Evolutionary conservation across 2,329 filamentous ascomycete genomes (phyloP).

Genomic region (Paraphaeosphaeria sporulosa): DNA sequence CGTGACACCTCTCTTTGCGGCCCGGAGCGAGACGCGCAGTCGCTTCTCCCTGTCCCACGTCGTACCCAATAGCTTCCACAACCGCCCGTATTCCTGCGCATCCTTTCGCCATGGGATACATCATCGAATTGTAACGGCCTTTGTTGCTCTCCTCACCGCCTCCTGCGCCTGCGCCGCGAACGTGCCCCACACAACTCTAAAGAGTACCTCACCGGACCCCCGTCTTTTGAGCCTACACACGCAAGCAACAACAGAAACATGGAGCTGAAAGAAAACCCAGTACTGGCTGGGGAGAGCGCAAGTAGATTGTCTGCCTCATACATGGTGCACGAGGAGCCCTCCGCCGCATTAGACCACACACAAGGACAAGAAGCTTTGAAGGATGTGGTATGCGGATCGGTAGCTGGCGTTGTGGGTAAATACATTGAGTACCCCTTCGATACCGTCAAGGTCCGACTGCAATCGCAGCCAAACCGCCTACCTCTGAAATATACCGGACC

Average conservation of each 20-base stretch:
- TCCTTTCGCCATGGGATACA: constrained; percentile 25
- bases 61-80: constrained; percentile 20
- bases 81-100: constrained; percentile 15
- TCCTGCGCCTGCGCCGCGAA: constrained; percentile 22
- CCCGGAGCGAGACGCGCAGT: constrained; percentile 20
- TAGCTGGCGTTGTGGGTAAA: constrained; percentile 90
- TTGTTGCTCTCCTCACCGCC: constrained; percentile 39
- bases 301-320: constrained; percentile 29
- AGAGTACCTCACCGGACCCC: constrained; percentile 24
- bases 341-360: constrained; percentile 26
- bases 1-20: constrained; percentile 26
- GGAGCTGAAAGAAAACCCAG: constrained; percentile 41
- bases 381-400: constrained; percentile 87
- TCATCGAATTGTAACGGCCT: constrained; percentile 28
- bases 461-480: constrained; percentile 88
- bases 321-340: constrained; percentile 28
- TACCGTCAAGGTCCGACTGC: constrained; percentile 95
- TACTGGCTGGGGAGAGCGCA: constrained; percentile 42
- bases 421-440: constrained; percentile 99
- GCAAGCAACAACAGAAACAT: constrained; percentile 26
- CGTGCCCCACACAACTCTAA: constrained; percentile 32
- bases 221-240: constrained; percentile 12
- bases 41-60: constrained; percentile 30
- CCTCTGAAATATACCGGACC: constrained; percentile 86
- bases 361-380: constrained; percentile 75